Percentiles rank a stretch among this genome's conserved stretches.
Evolutionary conservation across 139 green algal genomes (phyloP).

Genomic region (Diplosphaera chodatii): DNA sequence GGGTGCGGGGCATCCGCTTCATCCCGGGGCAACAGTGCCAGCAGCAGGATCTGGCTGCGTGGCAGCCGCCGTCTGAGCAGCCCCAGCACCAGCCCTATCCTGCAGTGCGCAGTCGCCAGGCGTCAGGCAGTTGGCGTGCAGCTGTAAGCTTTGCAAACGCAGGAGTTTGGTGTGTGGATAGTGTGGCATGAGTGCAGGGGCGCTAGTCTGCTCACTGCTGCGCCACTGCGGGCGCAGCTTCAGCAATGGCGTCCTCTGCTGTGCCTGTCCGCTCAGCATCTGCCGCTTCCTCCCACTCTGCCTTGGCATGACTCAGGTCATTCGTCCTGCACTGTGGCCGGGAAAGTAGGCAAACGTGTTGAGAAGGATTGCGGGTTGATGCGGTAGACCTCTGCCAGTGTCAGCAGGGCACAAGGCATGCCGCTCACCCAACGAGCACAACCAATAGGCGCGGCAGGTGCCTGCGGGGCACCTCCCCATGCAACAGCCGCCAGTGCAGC

Average conservation of each 20-base stretch:
- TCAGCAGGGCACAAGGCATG: no score
- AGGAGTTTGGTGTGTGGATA: no score
- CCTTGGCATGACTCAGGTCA: not conserved
- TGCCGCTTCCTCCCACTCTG: not conserved
- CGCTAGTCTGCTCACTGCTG: no score
- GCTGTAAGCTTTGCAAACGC: no score
- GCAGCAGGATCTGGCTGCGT: not conserved
- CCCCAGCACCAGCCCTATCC: not conserved
- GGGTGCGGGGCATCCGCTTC: not conserved
- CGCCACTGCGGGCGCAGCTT: not conserved
- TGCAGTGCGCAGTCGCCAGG: no score
- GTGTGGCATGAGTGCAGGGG: no score
- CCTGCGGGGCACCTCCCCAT: constrained; percentile 2
- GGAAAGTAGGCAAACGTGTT: no score
- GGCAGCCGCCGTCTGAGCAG: not conserved
- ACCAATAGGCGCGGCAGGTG: not conserved
- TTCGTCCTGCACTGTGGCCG: constrained; percentile 1
- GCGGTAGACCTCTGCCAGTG: no score
- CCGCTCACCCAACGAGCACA: constrained; percentile 3
- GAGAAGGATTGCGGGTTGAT: no score
- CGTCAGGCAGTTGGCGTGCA: no score
- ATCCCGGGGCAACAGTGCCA: not conserved
- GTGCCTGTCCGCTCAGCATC: not conserved
- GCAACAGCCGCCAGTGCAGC: constrained; percentile 8
- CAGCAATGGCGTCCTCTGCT: not conserved